Conservation (phyloP, 2,329 filamentous ascomycete genomes). For the Penicillium palitans region DNA sequence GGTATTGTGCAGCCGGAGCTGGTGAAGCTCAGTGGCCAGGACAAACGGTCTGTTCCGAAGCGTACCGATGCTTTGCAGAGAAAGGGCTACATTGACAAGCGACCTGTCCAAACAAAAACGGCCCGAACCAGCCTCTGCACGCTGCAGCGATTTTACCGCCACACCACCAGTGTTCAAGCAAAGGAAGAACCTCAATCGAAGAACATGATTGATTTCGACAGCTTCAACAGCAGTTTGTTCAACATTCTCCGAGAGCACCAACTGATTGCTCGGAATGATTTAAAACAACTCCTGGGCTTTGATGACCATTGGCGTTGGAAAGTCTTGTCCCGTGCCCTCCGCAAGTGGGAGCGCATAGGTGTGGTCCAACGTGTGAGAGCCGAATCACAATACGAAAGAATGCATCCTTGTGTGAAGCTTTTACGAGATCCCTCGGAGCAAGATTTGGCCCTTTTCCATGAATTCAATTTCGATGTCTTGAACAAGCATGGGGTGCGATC, state of each 20-base stretch:
- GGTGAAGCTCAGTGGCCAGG: conserved; percentile 57
- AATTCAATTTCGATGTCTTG: conserved; percentile 33
- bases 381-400: conserved; percentile 43
- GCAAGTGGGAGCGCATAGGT: conserved; percentile 49
- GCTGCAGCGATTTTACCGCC: conserved; percentile 50
- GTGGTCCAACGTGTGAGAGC: conserved; percentile 48
- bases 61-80: conserved; percentile 57
- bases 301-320: conserved; percentile 41
- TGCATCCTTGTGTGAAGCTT: conserved; percentile 47
- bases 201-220: conserved; percentile 49
- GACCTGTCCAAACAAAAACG: conserved; percentile 49
- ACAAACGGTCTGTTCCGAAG: conserved; percentile 64
- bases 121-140: conserved; percentile 58
- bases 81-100: conserved; percentile 64
- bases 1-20: conserved; percentile 62
- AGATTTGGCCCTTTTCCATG: conserved; percentile 44
- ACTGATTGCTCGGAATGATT: conserved; percentile 55
- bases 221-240: conserved; percentile 52
- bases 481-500: conserved; percentile 24
- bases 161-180: conserved; percentile 14
- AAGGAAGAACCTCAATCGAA: conserved; percentile 5
- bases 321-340: conserved; percentile 45
- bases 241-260: conserved; percentile 50
- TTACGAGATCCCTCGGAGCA: conserved; percentile 43
- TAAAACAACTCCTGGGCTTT: conserved; percentile 51